phyloP scores from a whole-genome alignment of 139 green algal species.

The Chlorella sp. region DNA sequence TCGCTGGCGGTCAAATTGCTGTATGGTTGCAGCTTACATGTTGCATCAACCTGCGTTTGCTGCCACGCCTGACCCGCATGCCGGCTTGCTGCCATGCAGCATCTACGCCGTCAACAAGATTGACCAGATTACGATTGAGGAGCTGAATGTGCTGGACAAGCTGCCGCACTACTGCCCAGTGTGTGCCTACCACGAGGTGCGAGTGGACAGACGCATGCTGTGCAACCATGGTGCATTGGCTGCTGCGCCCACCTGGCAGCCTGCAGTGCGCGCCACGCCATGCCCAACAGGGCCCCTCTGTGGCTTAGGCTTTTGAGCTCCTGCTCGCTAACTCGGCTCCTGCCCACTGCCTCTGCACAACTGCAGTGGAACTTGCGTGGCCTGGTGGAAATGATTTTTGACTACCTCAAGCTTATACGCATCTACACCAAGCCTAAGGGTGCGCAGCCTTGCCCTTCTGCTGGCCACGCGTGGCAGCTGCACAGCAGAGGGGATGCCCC shows the following conservation, averaged over 20 bases:
- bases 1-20: too few species aligned
- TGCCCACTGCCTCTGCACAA: background rate
- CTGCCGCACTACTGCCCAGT: conserved; percentile 98
- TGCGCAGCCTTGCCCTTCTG: background rate
- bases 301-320: too few species aligned
- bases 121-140: conserved; percentile 89
- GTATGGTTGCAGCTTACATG: too few species aligned
- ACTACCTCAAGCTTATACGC: conserved; percentile 94
- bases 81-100: background rate
- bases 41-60: too few species aligned
- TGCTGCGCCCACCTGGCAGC: background rate
- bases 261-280: too few species aligned
- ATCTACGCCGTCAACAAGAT: conserved; percentile 99
- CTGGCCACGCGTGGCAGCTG: too few species aligned
- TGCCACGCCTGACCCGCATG: background rate
- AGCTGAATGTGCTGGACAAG: conserved; percentile 91
- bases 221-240: background rate
- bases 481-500: too few species aligned
- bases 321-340: too few species aligned
- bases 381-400: conserved; percentile 96
- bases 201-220: background rate
- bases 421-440: conserved; percentile 96
- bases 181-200: conserved; percentile 82
- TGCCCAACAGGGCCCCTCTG: too few species aligned
- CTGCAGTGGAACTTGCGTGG: conserved; percentile 90